phyloP scores from a whole-genome alignment of 768 basidiomycete species.

The Mycena floridula region DNA sequence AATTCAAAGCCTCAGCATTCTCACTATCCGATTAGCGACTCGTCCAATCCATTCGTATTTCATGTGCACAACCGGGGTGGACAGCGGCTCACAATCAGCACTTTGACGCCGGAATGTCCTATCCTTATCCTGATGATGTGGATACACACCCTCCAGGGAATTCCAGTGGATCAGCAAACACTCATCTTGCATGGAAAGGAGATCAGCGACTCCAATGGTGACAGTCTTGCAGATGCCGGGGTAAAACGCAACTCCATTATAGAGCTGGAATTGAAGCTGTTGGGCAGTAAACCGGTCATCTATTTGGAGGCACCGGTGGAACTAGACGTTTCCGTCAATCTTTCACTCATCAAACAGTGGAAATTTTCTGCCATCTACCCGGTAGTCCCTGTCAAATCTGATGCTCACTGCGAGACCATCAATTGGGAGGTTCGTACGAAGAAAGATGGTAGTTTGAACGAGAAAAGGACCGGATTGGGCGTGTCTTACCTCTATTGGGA shows the following conservation, averaged over 20 bases:
- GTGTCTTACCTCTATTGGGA: conserved; percentile 35
- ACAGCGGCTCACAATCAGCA: too few species aligned
- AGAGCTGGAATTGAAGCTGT: neutral
- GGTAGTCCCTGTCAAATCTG: conserved; percentile 16
- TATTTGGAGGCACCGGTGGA: conserved; percentile 26
- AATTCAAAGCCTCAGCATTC: too few species aligned
- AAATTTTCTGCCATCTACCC: conserved; percentile 29
- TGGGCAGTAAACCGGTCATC: conserved; percentile 34
- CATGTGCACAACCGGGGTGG: too few species aligned
- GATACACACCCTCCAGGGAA: too few species aligned
- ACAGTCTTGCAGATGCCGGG: too few species aligned
- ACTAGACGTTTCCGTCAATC: conserved; percentile 18
- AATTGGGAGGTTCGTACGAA: conserved; percentile 27
- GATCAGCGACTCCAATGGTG: neutral
- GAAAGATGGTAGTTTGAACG: conserved; percentile 23
- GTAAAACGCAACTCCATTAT: too few species aligned
- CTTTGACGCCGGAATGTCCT: too few species aligned
- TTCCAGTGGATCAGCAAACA: neutral
- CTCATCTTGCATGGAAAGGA: neutral
- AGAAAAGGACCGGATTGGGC: conserved; percentile 19
- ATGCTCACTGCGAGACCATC: conserved; percentile 11
- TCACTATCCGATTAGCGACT: too few species aligned
- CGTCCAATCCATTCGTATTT: too few species aligned
- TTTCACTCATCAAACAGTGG: conserved; percentile 26
- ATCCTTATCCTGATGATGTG: too few species aligned